Conservation (phyloP, 179 eudicot species). For the Heliamphora pulchella region DNA sequence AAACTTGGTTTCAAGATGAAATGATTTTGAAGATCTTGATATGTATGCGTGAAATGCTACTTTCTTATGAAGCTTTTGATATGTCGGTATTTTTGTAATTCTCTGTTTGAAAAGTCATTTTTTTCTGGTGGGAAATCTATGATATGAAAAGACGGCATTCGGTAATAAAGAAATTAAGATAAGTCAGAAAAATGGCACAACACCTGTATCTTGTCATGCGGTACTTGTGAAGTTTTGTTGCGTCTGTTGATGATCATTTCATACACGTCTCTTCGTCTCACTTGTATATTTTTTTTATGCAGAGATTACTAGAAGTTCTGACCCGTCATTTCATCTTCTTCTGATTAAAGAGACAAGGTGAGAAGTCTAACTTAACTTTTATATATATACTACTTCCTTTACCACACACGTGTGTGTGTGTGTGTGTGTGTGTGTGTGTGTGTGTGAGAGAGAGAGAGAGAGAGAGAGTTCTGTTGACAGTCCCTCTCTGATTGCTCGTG, state of each 20-base stretch:
- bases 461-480: constrained; percentile 12
- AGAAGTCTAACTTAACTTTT: constrained; percentile 5
- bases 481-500: constrained; percentile 30
- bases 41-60: not conserved
- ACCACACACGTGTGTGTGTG: not conserved
- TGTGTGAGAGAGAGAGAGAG: constrained; percentile 7
- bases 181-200: not conserved
- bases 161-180: not conserved
- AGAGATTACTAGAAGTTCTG: constrained; percentile 22
- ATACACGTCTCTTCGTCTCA: not conserved
- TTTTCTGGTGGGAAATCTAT: constrained; percentile 4
- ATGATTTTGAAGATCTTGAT: not conserved
- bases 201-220: constrained; percentile 20
- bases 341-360: constrained; percentile 17
- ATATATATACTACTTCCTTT: not conserved
- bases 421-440: not conserved
- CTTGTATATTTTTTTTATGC: constrained; percentile 18
- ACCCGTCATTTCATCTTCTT: constrained; percentile 10
- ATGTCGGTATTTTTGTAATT: not conserved
- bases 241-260: not conserved
- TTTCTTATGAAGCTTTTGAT: constrained; percentile 7
- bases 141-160: not conserved
- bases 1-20: not conserved
- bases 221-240: constrained; percentile 26
- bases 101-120: not conserved